Evolutionary conservation across 164 flowering plant species (phyloP), one percentile per base, ranked within the genome.

Genomic region (Macadamia integrifolia): DNA sequence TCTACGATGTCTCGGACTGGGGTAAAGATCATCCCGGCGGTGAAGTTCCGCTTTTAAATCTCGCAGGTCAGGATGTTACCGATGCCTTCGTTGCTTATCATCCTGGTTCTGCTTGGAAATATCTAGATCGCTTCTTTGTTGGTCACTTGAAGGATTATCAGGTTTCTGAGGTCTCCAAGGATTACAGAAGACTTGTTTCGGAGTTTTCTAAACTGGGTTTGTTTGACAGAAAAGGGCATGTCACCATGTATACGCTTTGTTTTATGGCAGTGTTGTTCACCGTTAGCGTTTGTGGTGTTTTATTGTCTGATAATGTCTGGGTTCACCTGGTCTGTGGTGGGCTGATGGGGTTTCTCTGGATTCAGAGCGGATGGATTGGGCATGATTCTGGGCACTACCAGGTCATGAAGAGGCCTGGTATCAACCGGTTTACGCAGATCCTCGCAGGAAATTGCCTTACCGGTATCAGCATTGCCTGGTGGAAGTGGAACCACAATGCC

Each of bases 21-120:
- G 70, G 63, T 1, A 80, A 84, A 60, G 72, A 69, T 10, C 98
- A 92, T 49, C 98, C 98, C 0, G 96, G 98, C 15, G 96, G 96
- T 0, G 94, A 88, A 0, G 9, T 67, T 1, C 86, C 90, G 6
- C 83, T 90, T 10, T 53, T 80, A 64, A 83, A 73, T 66, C 75
- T 90, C 12, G 92, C 88, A 4, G 92, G 96, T 5, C 84, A 88
- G 35, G 98, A 90, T 52, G 91, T 83, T 32, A 90, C 96, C 7
- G 93, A 90, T 60, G 92, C 96, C 0, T 89, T 89, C 72, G 75
- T 89, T 14, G 93, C 92, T 12, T 87, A 78, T 67, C 96, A 89
- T 69, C 96, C 96, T 0, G 86, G 86, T 9, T 55, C 91, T 0
- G 89, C 95, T 0, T 92, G 98, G 98, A 23, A 77, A 10, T 60